These are phyloP conservation scores for Penicillium lividum DNA, from an alignment of 495 filamentous ascomycete species.

Conservation along the genomic window DNA sequence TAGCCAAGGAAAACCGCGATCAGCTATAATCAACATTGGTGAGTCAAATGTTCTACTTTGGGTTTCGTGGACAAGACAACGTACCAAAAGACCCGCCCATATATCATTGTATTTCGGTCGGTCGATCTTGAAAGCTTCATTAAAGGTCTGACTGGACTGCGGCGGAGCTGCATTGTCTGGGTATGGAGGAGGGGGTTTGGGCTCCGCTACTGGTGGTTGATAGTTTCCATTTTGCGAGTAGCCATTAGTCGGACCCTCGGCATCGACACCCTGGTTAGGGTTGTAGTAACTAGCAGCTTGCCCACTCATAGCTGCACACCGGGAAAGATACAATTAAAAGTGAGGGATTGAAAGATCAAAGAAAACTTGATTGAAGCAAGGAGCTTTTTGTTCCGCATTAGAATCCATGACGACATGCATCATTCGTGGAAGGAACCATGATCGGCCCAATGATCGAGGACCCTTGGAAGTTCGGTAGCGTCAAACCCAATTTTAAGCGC, in stretches of 20 bases:
- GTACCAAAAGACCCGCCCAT: conserved; percentile 78
- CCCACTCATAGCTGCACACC: conserved; percentile 41
- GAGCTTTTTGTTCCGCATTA: conserved; percentile 21
- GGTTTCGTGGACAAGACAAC: conserved; percentile 15
- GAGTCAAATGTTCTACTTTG: conserved; percentile 1
- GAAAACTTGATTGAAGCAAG: conserved; percentile 14
- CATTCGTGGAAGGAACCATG: conserved; percentile 9
- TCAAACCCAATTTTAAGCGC: conserved; percentile 14
- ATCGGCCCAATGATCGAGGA: conserved; percentile 13
- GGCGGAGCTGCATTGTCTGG: conserved; percentile 34
- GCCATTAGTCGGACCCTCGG: conserved; percentile 21
- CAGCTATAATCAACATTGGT: conserved; percentile 48
- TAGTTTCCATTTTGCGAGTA: conserved; percentile 21
- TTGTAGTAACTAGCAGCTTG: conserved; percentile 47
- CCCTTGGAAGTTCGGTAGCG: conserved; percentile 3
- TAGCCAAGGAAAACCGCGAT: conserved; percentile 74
- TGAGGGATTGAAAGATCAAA: conserved; percentile 6
- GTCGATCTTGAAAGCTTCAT: conserved; percentile 76
- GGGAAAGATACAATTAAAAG: conserved; percentile 2
- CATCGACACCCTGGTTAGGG: conserved; percentile 28
- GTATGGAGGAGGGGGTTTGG: conserved; percentile 30
- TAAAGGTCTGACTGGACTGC: conserved; percentile 48
- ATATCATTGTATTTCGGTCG: conserved; percentile 85
- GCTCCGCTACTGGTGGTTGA: conserved; percentile 26
- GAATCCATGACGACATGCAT: conserved; percentile 30